phyloP scores from a whole-genome alignment of 495 filamentous ascomycete species.

The Evansstolkia leycettana region DNA sequence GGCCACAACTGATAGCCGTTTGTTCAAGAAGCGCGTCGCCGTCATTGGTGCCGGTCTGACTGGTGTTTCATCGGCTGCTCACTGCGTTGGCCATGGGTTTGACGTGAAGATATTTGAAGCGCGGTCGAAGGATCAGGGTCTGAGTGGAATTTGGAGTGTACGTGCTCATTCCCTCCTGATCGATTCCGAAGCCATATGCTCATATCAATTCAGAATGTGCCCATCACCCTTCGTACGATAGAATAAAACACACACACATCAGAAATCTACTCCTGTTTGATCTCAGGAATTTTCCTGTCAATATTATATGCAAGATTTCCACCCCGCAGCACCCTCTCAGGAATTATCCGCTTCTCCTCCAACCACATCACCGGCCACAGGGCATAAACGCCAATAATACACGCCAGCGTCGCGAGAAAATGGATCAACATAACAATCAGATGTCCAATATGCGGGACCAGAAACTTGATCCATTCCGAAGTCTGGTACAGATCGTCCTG shows the following conservation, averaged over 20 bases:
- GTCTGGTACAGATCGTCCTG: conserved; percentile 81
- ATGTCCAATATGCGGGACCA: conserved; percentile 25
- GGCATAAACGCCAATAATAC: conserved; percentile 40
- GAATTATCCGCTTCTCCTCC: conserved; percentile 26
- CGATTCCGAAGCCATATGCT: too few relatives aligned
- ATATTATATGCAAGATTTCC: conserved; percentile 19
- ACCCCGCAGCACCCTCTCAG: conserved; percentile 8
- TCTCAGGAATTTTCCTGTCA: conserved; percentile 13
- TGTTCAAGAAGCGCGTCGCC: conserved; percentile 51
- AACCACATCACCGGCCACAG: conserved; percentile 42
- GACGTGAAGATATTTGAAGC: conserved; percentile 71
- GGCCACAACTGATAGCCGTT: conserved; percentile 30
- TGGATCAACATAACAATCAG: conserved; percentile 46
- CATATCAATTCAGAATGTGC: too few relatives aligned
- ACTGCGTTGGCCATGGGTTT: conserved; percentile 81
- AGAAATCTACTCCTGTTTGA: conserved; percentile 13
- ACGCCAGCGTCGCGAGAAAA: conserved; percentile 47
- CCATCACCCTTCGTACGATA: too few relatives aligned
- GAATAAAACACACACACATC: too few relatives aligned
- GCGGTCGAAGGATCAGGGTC: conserved; percentile 40
- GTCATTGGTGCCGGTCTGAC: conserved; percentile 76
- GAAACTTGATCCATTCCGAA: conserved; percentile 65
- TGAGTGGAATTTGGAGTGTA: conserved; percentile 83
- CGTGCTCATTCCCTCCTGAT: conserved; percentile 18
- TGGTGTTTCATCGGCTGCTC: conserved; percentile 68